A percentile compares a stretch with the other conserved stretches of the same genome.
Evolutionary conservation across 306 rosid genomes (phyloP).

Genomic region (Abrus precatorius): DNA sequence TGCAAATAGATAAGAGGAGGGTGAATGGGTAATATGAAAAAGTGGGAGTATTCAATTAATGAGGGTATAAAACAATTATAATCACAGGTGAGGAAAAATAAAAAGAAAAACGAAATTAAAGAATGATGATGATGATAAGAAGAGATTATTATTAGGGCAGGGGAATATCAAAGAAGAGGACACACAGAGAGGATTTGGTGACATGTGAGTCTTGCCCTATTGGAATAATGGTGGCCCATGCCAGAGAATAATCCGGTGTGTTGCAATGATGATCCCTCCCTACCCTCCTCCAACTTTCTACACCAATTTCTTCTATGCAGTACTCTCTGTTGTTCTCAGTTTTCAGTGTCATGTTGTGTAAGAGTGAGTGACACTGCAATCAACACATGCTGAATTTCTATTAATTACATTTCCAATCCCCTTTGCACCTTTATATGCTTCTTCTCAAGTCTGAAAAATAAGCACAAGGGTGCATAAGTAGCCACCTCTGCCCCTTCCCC

Average conservation of each 20-base stretch:
- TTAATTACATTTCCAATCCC: slow-evolving; percentile 31
- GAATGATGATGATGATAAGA: slow-evolving; percentile 44
- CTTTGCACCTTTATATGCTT: slow-evolving; percentile 1
- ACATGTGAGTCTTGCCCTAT: slow-evolving; percentile 65
- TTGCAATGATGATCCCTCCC: slow-evolving; percentile 65
- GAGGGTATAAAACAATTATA: neutral
- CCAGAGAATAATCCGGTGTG: slow-evolving; percentile 71
- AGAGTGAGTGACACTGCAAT: slow-evolving; percentile 49
- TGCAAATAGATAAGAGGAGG: neutral
- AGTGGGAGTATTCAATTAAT: neutral
- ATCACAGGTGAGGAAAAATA: neutral
- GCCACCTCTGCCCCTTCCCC: slow-evolving; percentile 2
- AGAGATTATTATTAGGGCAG: slow-evolving; percentile 41
- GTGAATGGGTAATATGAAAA: neutral
- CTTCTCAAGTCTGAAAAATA: slow-evolving; percentile 20
- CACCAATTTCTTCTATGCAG: slow-evolving; percentile 37
- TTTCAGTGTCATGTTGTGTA: slow-evolving; percentile 53
- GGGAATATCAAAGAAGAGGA: slow-evolving; percentile 56
- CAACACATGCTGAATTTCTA: slow-evolving; percentile 42
- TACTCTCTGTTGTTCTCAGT: slow-evolving; percentile 49
- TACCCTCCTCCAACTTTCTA: slow-evolving; percentile 32
- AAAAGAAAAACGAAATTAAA: neutral
- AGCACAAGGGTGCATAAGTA: slow-evolving; percentile 29
- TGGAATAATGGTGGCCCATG: slow-evolving; percentile 71
- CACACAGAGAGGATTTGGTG: slow-evolving; percentile 65